Evolutionary conservation across 345 rosid species (phyloP).

Genomic region (Cardamine occulta): DNA sequence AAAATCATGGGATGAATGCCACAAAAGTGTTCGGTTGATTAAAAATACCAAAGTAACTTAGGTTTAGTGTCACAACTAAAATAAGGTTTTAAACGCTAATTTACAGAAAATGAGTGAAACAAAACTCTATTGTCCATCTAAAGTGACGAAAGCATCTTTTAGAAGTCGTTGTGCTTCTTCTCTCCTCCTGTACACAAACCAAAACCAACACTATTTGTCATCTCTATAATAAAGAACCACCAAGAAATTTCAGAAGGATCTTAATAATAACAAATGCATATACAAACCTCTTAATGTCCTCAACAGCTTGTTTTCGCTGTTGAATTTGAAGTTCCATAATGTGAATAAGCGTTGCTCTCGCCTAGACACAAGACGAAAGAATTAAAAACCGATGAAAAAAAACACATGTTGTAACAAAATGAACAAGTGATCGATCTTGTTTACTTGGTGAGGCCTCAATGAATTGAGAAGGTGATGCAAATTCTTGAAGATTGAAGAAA

Average conservation of each 20-base stretch:
- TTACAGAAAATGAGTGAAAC: conserved; percentile 11
- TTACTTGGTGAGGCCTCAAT: conserved; percentile 90
- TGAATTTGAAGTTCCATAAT: conserved; percentile 88
- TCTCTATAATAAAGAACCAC: neutral
- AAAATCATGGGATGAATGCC: neutral
- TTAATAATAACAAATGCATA: neutral
- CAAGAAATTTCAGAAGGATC: conserved; percentile 7
- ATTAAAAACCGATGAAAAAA: neutral
- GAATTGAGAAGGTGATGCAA: conserved; percentile 97
- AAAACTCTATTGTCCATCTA: conserved; percentile 54
- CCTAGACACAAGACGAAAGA: conserved; percentile 48
- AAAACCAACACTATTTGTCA: neutral
- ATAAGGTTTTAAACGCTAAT: neutral
- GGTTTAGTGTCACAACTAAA: too few species aligned
- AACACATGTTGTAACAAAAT: neutral
- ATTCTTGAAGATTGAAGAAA: conserved; percentile 89
- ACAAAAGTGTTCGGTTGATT: neutral
- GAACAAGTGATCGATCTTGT: neutral
- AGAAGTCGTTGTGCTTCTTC: conserved; percentile 79
- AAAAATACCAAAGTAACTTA: too few species aligned
- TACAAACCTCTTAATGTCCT: conserved; percentile 83
- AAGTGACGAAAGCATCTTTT: conserved; percentile 71
- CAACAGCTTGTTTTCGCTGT: conserved; percentile 84
- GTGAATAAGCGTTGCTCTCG: conserved; percentile 92
- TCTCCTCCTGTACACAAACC: conserved; percentile 63